These are phyloP conservation scores for Sugiyamaella xylanicola DNA, from an alignment of 1,139 yeast species.

Conservation along the genomic window DNA sequence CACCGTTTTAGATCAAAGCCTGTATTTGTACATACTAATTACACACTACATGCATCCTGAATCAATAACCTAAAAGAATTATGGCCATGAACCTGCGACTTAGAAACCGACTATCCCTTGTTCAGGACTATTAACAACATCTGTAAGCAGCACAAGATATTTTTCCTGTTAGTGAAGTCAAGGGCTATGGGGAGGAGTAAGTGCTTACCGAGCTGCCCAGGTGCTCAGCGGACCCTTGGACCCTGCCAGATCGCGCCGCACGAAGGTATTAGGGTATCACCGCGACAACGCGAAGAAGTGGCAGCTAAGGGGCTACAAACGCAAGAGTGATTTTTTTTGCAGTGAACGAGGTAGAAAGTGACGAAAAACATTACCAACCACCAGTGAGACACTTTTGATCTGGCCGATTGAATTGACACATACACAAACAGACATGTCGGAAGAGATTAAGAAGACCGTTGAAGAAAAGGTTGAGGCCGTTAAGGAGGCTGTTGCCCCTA, in stretches of 20 bases:
- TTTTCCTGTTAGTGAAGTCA: too few relatives aligned
- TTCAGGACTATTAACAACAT: too few relatives aligned
- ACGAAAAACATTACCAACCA: neutral
- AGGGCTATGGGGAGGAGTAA: too few relatives aligned
- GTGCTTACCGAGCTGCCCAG: too few relatives aligned
- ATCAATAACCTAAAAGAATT: too few relatives aligned
- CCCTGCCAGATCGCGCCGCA: neutral
- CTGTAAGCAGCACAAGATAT: too few relatives aligned
- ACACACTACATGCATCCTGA: too few relatives aligned
- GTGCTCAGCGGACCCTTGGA: too few relatives aligned
- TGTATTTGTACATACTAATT: too few relatives aligned
- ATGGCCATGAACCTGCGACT: too few relatives aligned
- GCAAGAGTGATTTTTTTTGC: neutral
- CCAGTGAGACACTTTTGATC: neutral
- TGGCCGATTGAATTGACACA: neutral
- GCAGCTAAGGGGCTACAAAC: neutral
- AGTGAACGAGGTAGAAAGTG: neutral
- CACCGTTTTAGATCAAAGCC: too few relatives aligned
- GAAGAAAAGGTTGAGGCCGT: constrained; percentile 25
- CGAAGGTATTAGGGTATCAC: neutral
- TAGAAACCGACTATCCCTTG: too few relatives aligned
- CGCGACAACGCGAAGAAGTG: neutral
- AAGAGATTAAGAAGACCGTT: constrained; percentile 25
- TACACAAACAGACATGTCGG: constrained; percentile 16
- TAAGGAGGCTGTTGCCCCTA: constrained; percentile 27